Evolutionary conservation across 202 grass and related monocot species (phyloP).

Genomic region (Cymbopogon flexuosus): DNA sequence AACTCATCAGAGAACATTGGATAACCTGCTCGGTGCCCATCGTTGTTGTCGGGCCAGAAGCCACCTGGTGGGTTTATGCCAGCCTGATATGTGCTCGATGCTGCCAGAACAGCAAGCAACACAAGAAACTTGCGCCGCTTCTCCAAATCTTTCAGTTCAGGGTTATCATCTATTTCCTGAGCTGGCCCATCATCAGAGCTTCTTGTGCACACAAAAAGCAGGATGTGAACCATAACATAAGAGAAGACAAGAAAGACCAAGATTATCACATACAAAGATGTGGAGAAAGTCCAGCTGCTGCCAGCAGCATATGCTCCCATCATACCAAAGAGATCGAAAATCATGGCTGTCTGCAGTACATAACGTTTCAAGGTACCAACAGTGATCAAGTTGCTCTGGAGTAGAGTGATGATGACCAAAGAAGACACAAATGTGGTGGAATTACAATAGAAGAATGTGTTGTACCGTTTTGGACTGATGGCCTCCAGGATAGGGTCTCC

Average conservation of each 20-base stretch:
- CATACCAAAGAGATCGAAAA: slow-evolving; percentile 23
- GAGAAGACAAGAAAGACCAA: slow-evolving; percentile 11
- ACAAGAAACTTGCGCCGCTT: slow-evolving; percentile 55
- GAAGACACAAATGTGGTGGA: slow-evolving; percentile 23
- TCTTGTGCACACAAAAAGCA: slow-evolving; percentile 9
- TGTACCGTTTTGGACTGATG: background rate
- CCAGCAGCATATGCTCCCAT: slow-evolving; percentile 20
- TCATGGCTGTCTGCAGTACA: slow-evolving; percentile 23
- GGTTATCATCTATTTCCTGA: background rate
- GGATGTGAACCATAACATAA: slow-evolving; percentile 6
- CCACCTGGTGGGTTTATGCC: slow-evolving; percentile 65
- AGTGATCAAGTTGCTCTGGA: slow-evolving; percentile 24
- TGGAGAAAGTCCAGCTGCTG: slow-evolving; percentile 23
- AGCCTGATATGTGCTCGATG: slow-evolving; percentile 53
- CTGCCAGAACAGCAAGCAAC: slow-evolving; percentile 57
- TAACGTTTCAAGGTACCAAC: slow-evolving; percentile 19
- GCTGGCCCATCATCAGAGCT: slow-evolving; percentile 8
- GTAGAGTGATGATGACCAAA: slow-evolving; percentile 20
- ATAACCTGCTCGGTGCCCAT: slow-evolving; percentile 39
- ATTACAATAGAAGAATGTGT: slow-evolving; percentile 28
- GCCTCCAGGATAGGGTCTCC: slow-evolving; percentile 11
- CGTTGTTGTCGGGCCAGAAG: slow-evolving; percentile 38
- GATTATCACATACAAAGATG: slow-evolving; percentile 23
- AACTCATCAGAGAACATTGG: slow-evolving; percentile 45
- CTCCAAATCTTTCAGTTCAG: slow-evolving; percentile 28